A percentile compares a stretch with the other conserved stretches of the same genome.
Conservation (phyloP, 108 stramenopile species). For the Cyclotella kingstonii region DNA sequence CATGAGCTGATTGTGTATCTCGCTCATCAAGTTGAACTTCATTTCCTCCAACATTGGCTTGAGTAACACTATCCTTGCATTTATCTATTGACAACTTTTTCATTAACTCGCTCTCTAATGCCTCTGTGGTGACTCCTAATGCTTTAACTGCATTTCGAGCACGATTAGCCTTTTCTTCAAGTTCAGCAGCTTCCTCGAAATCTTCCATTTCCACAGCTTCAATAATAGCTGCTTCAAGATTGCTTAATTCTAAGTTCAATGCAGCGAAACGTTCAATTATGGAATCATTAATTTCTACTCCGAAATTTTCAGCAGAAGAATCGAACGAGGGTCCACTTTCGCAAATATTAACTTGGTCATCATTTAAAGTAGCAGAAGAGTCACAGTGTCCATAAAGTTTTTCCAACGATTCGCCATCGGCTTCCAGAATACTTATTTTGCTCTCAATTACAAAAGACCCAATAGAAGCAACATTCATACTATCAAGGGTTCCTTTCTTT, state of each 20-base stretch:
- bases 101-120: conserved; percentile 3
- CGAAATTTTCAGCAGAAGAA: conserved; percentile 4
- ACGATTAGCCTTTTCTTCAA: conserved; percentile 21
- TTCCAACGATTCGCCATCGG: conserved; percentile 54
- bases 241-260: conserved; percentile 2
- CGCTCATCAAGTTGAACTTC: neutral
- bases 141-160: conserved; percentile 22
- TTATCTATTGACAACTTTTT: neutral
- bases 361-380: neutral
- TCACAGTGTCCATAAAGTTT: conserved; percentile 72
- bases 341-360: conserved; percentile 1
- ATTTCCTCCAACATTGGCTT: neutral
- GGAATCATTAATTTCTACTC: conserved; percentile 14
- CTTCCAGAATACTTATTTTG: conserved; percentile 62
- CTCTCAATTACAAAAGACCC: conserved; percentile 71
- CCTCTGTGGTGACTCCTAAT: conserved; percentile 20
- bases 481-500: conserved; percentile 38
- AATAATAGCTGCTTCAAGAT: conserved; percentile 25
- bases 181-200: conserved; percentile 37
- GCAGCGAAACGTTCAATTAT: conserved; percentile 20
- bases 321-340: conserved; percentile 1
- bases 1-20: neutral
- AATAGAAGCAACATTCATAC: conserved; percentile 60
- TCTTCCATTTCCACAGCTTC: conserved; percentile 28
- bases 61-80: neutral